Evolutionary conservation across 305 asterid genomes (phyloP), one percentile per base, ranked within the genome.

Genomic region (Fraxinus platypoda): DNA sequence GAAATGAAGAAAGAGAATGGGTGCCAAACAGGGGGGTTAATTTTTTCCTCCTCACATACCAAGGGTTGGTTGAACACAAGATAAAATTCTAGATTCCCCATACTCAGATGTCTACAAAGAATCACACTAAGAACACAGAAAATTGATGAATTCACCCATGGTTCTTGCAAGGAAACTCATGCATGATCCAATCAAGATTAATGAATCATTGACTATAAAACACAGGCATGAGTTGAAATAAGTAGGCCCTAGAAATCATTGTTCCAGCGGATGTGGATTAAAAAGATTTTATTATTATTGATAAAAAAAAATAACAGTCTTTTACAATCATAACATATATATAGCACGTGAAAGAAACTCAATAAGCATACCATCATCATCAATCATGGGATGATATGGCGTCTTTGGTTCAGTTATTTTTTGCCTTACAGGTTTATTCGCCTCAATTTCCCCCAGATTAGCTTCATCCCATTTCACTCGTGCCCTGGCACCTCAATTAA

Each of bases 361-460:
- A 49, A 84, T 8, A 28, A 79, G 62, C 83, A 37, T 83, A 78
- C 95, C 97, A 73, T 90, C 93, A 81, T 87, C 96, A 26, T 88
- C 95, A 80, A 92, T 87, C 98, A 93, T 93, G 84, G 88, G 90
- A 49, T 96, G 99, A 86, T 89, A 96, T 52, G 98, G 98, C 54
- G 98, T 94, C 97, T 96, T 94, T n/a, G 99, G 99, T 88, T 96
- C 98, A 25, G 97, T 96, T 81, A 96, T 94, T 86, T 96, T 96
- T 91, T 94, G 98, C 83, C 99, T 92, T 75, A 91, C 98, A 31
- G 98, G 98, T 87, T 94, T 93, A 85, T 94, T 96, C 77, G 98
- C 95, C 90, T 96, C 99, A 43, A 96, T 96, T 84, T 96, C 98
- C 34, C 89, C 97, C 83, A 96, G 75, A 78, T 94, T 93, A 82